Evolutionary conservation across 768 basidiomycete species (phyloP), one percentile per base, ranked within the genome.

Genomic region (Rhodotorula taiwanensis): DNA sequence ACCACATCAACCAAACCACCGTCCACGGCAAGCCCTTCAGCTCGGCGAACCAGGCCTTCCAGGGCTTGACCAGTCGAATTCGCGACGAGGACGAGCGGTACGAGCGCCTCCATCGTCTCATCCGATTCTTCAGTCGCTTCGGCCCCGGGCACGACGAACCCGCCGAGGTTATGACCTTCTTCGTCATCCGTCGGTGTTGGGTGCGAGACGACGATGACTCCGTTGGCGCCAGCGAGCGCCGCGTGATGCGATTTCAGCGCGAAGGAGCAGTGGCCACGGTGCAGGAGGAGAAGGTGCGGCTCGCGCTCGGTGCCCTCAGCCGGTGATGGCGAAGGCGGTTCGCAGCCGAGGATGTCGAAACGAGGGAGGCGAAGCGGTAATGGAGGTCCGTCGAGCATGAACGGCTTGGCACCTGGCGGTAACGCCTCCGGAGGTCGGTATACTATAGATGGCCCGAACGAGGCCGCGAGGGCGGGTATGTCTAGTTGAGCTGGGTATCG

Each of bases 261-360:
- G 76, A 98, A 97, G 14, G 90, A 86, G 75, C 94, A 98, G 8
- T 80, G 82, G 9, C 94, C 94, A 33, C 94, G 82, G 48, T 79
- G 79, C 21, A 87, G 79, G 18, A 80, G 62, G 21, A 95, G 73
- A 28, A 91, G 45, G 25, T 31, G 36, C 30, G 41, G 49, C 34
- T 20, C 11, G 30, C 25, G 16, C n/a, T 9, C 36, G 36, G 36
- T 39, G 36, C 36, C 36, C 16, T 39, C 36, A 51, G 52, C 0
- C 52, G 52, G 31, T 52, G 52, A 14, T 62, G 36, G 36, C 9
- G 36, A 16, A 39, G 36, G 55, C 3, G 58, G 36, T n/a, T 66
- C 64, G 62, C 69, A 66, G 18, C 69, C 64, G 55, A 60, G 60
- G 13, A 43, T 25, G 20, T 15, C 31, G 45, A 31, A 52, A 5